Evolutionary conservation across 2,329 filamentous ascomycete genomes (phyloP).

Genomic region (Nothophaeocryptopus gaeumannii): DNA sequence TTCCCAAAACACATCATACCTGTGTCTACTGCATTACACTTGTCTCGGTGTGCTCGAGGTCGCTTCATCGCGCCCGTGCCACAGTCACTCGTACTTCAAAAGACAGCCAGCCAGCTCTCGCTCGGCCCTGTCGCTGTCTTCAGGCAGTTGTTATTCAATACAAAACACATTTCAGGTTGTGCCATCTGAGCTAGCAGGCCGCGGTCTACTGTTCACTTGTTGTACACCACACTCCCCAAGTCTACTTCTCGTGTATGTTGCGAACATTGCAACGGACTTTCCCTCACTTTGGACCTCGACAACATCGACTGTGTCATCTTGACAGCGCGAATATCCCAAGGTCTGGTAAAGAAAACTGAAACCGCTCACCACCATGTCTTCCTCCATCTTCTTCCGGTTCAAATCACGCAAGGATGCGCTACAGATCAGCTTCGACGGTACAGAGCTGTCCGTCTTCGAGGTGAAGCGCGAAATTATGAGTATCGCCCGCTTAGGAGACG

Average conservation of each 20-base stretch:
- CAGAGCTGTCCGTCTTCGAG: slow-evolving; percentile 96
- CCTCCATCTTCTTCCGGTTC: slow-evolving; percentile 99
- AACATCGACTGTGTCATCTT: slow-evolving; percentile 8
- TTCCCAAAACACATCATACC: slow-evolving; percentile 2
- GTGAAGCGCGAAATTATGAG: slow-evolving; percentile 98
- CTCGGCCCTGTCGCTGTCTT: slow-evolving; percentile 21
- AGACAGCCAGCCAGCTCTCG: slow-evolving; percentile 13
- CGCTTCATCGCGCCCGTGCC: slow-evolving; percentile 17
- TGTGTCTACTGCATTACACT: slow-evolving; percentile 7
- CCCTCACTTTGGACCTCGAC: slow-evolving; percentile 10
- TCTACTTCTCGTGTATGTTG: slow-evolving; percentile 16
- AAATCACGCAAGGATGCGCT: slow-evolving; percentile 96
- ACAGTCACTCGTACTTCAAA: slow-evolving; percentile 15
- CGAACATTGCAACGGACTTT: slow-evolving; percentile 14
- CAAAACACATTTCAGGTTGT: slow-evolving; percentile 29
- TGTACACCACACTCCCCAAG: slow-evolving; percentile 26
- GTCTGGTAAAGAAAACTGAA: slow-evolving; percentile 2
- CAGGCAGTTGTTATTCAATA: slow-evolving; percentile 33
- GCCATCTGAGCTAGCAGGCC: slow-evolving; percentile 25
- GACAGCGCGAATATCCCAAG: slow-evolving; percentile 3
- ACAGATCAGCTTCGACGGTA: slow-evolving; percentile 93
- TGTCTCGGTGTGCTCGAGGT: slow-evolving; percentile 18
- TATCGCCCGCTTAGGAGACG: slow-evolving; percentile 89
- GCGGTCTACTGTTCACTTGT: slow-evolving; percentile 25
- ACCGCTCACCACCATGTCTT: slow-evolving; percentile 66